Base-by-base conservation (phyloP, 2,329 filamentous ascomycete genomes). In the Botryosphaeria agaves region DNA sequence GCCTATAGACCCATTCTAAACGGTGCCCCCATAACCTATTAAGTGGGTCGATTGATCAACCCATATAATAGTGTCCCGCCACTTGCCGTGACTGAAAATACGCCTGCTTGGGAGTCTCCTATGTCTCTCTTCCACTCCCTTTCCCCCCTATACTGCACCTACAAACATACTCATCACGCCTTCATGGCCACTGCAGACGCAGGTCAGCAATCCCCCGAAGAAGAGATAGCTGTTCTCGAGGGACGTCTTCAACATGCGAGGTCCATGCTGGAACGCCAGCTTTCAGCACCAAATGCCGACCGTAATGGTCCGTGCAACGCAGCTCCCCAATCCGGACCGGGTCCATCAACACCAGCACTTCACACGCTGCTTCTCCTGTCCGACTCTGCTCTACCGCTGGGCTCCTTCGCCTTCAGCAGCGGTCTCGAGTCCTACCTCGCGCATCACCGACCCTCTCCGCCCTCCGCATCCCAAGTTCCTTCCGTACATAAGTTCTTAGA, bases 321-420 rank as follows among this genome's bases (percentile, higher is more conserved):
- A 21, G 19, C 19, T 21, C 19, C 19, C 19, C 14, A 7, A 9
- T 6, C 26, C n/a, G n/a, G n/a, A n/a, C n/a, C n/a, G n/a, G n/a
- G n/a, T n/a, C n/a, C n/a, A n/a, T n/a, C n/a, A n/a, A n/a, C n/a
- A n/a, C 8, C 8, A 8, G 8, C 25, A 23, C 47, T 65, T 17
- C 81, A 87, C 52, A 75, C 77, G 39, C 68, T 84, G 21, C 69
- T 87, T 18, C 64, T 89, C 3, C 72, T 87, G 28, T 72, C 81
- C 28, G 81, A 89, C 59, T 85, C 81, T 1, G 78, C 79, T 8
- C 69, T 89, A 2, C 81, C 81, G 1, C 64, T 89, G 0, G 81
- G 81, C 34, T 82, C 80, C n/a, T 89, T 89, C 55, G 81, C 81
- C 44, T 89, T 87, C 59, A 80, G 73, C 59, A 78, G 72, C 41